phyloP scores from a whole-genome alignment of 2,329 filamentous ascomycete genomes.

The Magnaporthiopsis rhizophila region DNA sequence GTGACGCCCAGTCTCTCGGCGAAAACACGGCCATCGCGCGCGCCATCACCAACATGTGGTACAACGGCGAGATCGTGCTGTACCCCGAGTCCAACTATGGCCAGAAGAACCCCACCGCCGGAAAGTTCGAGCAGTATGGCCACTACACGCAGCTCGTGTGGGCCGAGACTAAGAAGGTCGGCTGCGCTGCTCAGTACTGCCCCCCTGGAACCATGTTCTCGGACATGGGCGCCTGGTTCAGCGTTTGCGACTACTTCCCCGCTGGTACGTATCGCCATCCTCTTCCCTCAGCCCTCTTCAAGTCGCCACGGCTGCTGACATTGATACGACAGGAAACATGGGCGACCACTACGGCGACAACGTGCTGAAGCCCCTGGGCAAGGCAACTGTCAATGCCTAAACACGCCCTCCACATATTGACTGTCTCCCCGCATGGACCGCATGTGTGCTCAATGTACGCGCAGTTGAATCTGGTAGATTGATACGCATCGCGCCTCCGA shows the following conservation, averaged over 20 bases:
- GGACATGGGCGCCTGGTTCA: conserved; percentile 56
- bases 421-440: not conserved
- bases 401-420: not conserved
- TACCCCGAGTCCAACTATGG: conserved; percentile 53
- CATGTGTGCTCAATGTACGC: not conserved
- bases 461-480: not conserved
- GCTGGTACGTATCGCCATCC: conserved; percentile 48
- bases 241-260: conserved; percentile 81
- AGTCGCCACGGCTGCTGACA: conserved; percentile 11
- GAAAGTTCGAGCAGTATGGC: conserved; percentile 58
- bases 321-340: conserved; percentile 38
- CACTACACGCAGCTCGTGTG: conserved; percentile 73
- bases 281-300: conserved; percentile 1
- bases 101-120: conserved; percentile 47
- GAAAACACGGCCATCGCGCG: conserved; percentile 48
- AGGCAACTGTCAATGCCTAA: conserved; percentile 19
- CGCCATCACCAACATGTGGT: conserved; percentile 78
- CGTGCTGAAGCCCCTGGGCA: conserved; percentile 34
- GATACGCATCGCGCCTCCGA: not conserved
- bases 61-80: conserved; percentile 65
- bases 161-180: conserved; percentile 52
- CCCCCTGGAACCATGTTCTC: conserved; percentile 36
- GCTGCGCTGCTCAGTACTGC: conserved; percentile 54
- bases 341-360: conserved; percentile 42
- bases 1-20: conserved; percentile 36